These are phyloP conservation scores for Boletus speciosus DNA, from an alignment of 768 basidiomycete genomes.

Conservation along the genomic window DNA sequence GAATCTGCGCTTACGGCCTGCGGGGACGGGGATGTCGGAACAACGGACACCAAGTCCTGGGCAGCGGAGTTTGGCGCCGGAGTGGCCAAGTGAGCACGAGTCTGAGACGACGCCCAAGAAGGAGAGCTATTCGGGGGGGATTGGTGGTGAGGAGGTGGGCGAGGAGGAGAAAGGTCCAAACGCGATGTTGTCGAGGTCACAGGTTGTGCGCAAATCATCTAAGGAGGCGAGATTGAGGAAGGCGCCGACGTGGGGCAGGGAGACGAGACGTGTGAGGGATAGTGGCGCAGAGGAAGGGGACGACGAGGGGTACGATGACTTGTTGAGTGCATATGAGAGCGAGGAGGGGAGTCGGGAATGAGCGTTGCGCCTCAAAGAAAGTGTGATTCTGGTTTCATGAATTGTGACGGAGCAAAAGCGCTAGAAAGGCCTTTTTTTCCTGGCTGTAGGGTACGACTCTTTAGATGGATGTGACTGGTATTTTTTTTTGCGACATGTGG, in stretches of 20 bases:
- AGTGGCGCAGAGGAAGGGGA: constrained; percentile 76
- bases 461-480: neutral
- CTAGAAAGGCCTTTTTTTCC: neutral
- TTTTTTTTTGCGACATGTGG: neutral
- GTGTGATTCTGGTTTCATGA: neutral
- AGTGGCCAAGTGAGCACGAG: constrained; percentile 54
- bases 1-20: constrained; percentile 43
- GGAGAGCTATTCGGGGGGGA: constrained; percentile 40
- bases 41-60: constrained; percentile 44
- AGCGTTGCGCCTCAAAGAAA: neutral
- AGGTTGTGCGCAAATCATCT: constrained; percentile 29
- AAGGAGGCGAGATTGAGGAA: constrained; percentile 41
- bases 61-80: constrained; percentile 46
- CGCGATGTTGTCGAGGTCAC: constrained; percentile 23
- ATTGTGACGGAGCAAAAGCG: neutral
- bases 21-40: constrained; percentile 15
- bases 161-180: neutral
- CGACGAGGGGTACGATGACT: constrained; percentile 70
- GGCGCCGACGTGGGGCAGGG: constrained; percentile 41
- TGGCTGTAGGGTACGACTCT: neutral
- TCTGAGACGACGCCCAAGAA: constrained; percentile 55
- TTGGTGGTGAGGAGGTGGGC: neutral
- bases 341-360: constrained; percentile 48
- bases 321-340: constrained; percentile 80
- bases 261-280: constrained; percentile 41